Conservation (phyloP, 2,329 filamentous ascomycete species). For the Fusarium sp. region DNA sequence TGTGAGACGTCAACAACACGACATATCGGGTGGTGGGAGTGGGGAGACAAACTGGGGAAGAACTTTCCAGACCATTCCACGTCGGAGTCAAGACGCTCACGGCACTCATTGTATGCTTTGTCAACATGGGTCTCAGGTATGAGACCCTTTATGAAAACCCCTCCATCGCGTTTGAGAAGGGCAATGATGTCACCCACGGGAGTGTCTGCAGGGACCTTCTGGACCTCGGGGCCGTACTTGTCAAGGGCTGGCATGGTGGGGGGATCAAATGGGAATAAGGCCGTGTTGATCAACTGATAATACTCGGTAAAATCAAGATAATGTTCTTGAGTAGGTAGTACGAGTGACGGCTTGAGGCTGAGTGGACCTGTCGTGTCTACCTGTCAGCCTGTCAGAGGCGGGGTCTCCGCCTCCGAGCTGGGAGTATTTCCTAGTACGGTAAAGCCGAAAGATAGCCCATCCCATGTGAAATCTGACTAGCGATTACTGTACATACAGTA, state of each 20-base stretch:
- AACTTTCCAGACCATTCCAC: constrained; percentile 10
- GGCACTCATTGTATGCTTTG: constrained; percentile 5
- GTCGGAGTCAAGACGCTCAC: neutral
- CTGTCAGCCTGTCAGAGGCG: no score
- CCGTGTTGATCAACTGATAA: no score
- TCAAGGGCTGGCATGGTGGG: neutral
- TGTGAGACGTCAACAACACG: neutral
- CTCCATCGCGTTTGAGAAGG: constrained; percentile 20
- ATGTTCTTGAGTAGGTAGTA: neutral
- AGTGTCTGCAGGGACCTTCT: neutral
- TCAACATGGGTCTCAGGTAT: constrained; percentile 3
- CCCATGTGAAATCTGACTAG: neutral
- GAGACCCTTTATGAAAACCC: neutral
- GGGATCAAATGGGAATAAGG: no score
- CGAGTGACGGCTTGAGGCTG: neutral
- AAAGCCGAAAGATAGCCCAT: constrained; percentile 9
- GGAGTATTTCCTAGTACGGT: neutral
- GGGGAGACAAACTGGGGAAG: constrained; percentile 14
- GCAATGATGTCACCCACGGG: constrained; percentile 1
- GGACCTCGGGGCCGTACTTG: constrained; percentile 7
- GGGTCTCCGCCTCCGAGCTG: neutral
- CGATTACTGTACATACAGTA: no score
- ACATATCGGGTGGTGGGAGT: rapidly evolving
- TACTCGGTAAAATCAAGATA: neutral
- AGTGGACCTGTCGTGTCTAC: no score